Evolutionary conservation across 805 yeast genomes (phyloP), one percentile per base, ranked within the genome.

Genomic region (Brettanomyces bruxellensis): DNA sequence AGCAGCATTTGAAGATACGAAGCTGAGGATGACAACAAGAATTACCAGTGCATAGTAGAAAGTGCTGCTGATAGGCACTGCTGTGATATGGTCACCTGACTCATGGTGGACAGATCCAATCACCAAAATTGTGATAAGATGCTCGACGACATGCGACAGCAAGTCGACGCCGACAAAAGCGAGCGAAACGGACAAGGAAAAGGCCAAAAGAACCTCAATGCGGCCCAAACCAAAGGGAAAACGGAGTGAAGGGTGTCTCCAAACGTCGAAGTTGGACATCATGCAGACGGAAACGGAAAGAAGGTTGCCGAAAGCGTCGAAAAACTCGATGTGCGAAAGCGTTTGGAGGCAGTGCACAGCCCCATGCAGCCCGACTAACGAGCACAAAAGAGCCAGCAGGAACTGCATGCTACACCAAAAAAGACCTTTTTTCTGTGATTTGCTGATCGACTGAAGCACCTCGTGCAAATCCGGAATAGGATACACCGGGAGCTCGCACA

Each of bases 211-310:
- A 0, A 91, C 95, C 58, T 91, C 96, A 13, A 86, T 72, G 48
- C 99, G 72, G n/a, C 95, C 95, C 25, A 91, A 68, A 0, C 98
- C 99, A 69, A 91, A 91, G 0, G 99, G 99, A 52, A 80, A 85
- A 12, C 81, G 80, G 32, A 93, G 70, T 1, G 95, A 85, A 5
- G 90, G 77, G 47, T 76, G 78, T 52, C 77, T 80, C 96, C 98
- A 93, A 5, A 85, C 95, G 52, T 87, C 95, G 64, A 91, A 91
- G 59, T 90, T 93, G n/a, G 87, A 75, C 76, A 91, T 75, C 11
- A 88, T 73, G 49, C 83, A 88, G 5, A 88, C 96, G 14, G 75
- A 63, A 0, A 85, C 83, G 2, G 83, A 72, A 13, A 84, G 70
- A 1, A 82, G 56, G 38, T 88, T 83, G 1, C 95, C 89, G 35